These are phyloP conservation scores for Baudoinia panamericana DNA, from an alignment of 495 filamentous ascomycete genomes.

Conservation along the genomic window DNA sequence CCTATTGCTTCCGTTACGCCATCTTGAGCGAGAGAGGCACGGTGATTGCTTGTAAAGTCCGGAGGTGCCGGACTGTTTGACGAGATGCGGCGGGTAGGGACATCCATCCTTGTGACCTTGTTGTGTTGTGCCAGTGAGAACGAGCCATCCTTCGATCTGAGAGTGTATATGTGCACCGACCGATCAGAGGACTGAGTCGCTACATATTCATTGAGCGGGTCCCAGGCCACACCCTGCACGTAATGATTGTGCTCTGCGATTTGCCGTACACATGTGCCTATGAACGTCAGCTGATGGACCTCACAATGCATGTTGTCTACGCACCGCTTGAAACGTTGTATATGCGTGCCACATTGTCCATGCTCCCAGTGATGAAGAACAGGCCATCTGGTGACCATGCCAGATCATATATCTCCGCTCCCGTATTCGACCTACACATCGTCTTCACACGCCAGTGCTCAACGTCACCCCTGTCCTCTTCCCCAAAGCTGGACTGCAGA, in stretches of 20 bases:
- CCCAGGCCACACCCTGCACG: constrained; percentile 97
- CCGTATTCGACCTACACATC: constrained; percentile 77
- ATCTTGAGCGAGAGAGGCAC: constrained; percentile 45
- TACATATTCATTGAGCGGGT: constrained; percentile 94
- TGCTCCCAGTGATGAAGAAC: constrained; percentile 96
- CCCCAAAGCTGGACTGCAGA: constrained; percentile 53
- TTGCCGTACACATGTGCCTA: constrained; percentile 82
- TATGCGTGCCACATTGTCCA: constrained; percentile 96
- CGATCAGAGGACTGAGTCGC: constrained; percentile 97
- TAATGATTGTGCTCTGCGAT: constrained; percentile 99
- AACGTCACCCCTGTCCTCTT: constrained; percentile 81
- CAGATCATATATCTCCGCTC: constrained; percentile 91
- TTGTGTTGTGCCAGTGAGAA: constrained; percentile 72
- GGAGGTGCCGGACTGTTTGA: constrained; percentile 88
- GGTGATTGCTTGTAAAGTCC: constrained; percentile 42
- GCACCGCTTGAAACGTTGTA: constrained; percentile 89
- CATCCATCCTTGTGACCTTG: constrained; percentile 73
- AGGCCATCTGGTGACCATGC: constrained; percentile 95
- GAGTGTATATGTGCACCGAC: constrained; percentile 89
- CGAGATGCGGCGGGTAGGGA: constrained; percentile 77
- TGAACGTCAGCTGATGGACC: constrained; percentile 1
- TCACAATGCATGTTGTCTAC: not conserved
- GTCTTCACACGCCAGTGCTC: constrained; percentile 94
- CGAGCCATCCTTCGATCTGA: constrained; percentile 93
- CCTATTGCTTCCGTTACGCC: constrained; percentile 46